These are phyloP conservation scores for Solanum hybrid DNA, from an alignment of 305 asterid genomes.

Conservation along the genomic window DNA sequence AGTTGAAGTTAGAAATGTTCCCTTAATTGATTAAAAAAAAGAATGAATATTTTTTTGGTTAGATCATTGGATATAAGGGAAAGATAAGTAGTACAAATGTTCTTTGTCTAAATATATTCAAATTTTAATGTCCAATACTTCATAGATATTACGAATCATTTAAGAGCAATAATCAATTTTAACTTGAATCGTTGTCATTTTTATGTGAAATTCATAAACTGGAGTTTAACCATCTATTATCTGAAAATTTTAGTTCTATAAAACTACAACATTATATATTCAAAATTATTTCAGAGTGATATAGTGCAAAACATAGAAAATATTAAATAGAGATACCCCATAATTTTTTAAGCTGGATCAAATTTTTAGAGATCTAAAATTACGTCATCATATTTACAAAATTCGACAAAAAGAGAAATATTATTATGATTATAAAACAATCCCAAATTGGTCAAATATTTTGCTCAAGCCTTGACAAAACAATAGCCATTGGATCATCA, in stretches of 20 bases:
- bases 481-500: constrained; percentile 28
- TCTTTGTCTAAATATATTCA: neutral
- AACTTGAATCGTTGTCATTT: neutral
- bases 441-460: neutral
- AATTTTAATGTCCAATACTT: neutral
- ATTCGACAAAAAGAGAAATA: neutral
- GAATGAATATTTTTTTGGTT: neutral
- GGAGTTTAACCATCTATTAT: neutral
- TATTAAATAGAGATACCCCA: neutral
- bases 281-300: neutral
- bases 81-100: neutral
- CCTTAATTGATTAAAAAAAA: neutral
- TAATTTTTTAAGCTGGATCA: neutral
- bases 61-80: neutral
- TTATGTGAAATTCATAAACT: neutral
- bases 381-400: neutral
- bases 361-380: neutral
- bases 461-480: neutral
- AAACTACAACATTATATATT: neutral
- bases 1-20: neutral
- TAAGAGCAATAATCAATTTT: neutral
- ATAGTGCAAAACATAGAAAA: neutral
- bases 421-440: neutral
- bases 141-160: neutral
- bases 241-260: neutral